These are phyloP conservation scores for Dothidotthia symphoricarpi DNA, from an alignment of 2,329 filamentous ascomycete genomes.

Conservation along the genomic window DNA sequence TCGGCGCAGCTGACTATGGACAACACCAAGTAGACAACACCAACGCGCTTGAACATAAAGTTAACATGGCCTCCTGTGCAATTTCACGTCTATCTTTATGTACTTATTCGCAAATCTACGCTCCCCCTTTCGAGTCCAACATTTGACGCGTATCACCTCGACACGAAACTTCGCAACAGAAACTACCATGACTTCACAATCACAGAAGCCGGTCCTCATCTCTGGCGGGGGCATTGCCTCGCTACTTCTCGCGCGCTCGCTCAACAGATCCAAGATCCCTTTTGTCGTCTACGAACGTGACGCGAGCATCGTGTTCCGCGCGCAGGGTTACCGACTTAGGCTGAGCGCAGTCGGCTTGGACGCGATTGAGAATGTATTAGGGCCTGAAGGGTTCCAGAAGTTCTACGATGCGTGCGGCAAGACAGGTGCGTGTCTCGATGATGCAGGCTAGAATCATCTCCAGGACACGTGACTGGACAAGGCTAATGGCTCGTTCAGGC, in stretches of 20 bases:
- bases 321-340: conserved; percentile 62
- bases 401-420: conserved; percentile 62
- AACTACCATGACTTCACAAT: conserved; percentile 15
- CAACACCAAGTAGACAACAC: too few species aligned
- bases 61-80: too few species aligned
- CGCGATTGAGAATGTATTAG: conserved; percentile 60
- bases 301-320: conserved; percentile 54
- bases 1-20: too few species aligned
- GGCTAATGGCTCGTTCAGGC: too few species aligned
- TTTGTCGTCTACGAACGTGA: conserved; percentile 44
- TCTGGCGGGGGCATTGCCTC: conserved; percentile 34
- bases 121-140: too few species aligned
- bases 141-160: too few species aligned
- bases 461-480: too few species aligned
- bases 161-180: too few species aligned
- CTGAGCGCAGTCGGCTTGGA: conserved; percentile 58
- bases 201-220: conserved; percentile 44
- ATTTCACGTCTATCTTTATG: too few species aligned
- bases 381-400: conserved; percentile 47
- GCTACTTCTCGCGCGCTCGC: conserved; percentile 32
- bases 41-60: too few species aligned
- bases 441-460: too few species aligned
- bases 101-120: too few species aligned
- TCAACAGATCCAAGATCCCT: conserved; percentile 31
- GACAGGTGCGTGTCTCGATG: conserved; percentile 41